Evolutionary conservation across 2,329 filamentous ascomycete species (phyloP), one percentile per base, ranked within the genome.

Genomic region (Microascus cirrosus): DNA sequence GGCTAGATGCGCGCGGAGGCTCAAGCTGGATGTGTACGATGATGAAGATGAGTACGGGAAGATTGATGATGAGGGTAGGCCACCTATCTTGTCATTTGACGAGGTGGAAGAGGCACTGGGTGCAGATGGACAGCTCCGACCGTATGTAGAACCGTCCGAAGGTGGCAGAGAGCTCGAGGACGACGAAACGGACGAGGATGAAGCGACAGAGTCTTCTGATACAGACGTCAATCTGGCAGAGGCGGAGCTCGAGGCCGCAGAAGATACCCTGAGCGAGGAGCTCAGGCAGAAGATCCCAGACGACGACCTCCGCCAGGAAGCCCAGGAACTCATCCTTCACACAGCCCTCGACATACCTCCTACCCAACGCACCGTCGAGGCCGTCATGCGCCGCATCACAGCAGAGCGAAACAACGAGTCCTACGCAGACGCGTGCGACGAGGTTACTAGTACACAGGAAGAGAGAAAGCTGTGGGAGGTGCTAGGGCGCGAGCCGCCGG

Each of bases 21-120:
- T 84, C 42, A 69, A 75, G 4, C 63, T 84, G 3, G 68, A 76
- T 18, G 75, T 84, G 3, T 73, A 71, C 48, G 68, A 75, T 6
- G 68, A 77, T 3, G 62, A 36, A 32, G 28, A 32, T 32, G 4
- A 32, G 15, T 50, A 60, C 5, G 63, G 66, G 0, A 64, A 64
- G 7, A 62, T 64, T 7, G 56, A 60, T 8, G 62, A 67, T 2
- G 61, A 67, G 25, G 66, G 68, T 5, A 63, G 61, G 13, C 58
- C 56, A 11, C 63, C 63, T 6, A 64, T 65, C 13, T 70, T 80
- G 70, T 62, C 70, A 0, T 78, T 74, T 60, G 69, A 74, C 18
- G 70, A 74, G 34, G 73, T 79, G 10, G 78, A 80, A 63, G 61
- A 63, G 1, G 67, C 66, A 1, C 68, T 80, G 1, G 69, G 36